Conservation (phyloP, 805 yeast species). For the Candida lessepsii region DNA sequence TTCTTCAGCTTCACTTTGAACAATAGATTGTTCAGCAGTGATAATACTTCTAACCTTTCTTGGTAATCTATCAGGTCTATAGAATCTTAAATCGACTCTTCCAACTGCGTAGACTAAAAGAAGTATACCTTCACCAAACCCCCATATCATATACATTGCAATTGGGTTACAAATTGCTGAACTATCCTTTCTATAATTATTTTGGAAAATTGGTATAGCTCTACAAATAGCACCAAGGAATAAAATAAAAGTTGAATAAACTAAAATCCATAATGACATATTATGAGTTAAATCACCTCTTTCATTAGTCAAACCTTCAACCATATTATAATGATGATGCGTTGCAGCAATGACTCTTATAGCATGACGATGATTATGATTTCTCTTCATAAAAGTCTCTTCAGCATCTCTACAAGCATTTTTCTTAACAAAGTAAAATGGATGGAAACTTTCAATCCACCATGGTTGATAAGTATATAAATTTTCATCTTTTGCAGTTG, state of each 20-base stretch:
- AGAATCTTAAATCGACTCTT: slow-evolving; percentile 72
- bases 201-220: slow-evolving; percentile 45
- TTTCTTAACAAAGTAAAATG: slow-evolving; percentile 57
- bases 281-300: slow-evolving; percentile 50
- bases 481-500: slow-evolving; percentile 49
- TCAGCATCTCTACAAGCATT: slow-evolving; percentile 51
- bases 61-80: slow-evolving; percentile 65
- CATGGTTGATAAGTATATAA: slow-evolving; percentile 69
- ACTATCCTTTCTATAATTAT: slow-evolving; percentile 19
- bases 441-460: slow-evolving; percentile 69
- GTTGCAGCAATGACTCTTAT: slow-evolving; percentile 62
- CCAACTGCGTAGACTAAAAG: slow-evolving; percentile 55
- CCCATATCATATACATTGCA: slow-evolving; percentile 67
- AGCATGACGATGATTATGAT: slow-evolving; percentile 49
- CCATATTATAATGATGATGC: slow-evolving; percentile 38
- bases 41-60: slow-evolving; percentile 35
- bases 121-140: slow-evolving; percentile 58
- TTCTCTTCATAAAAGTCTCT: slow-evolving; percentile 44
- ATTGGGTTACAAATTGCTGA: slow-evolving; percentile 41
- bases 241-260: slow-evolving; percentile 47
- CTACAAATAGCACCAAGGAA: slow-evolving; percentile 52
- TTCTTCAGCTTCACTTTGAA: slow-evolving; percentile 11
- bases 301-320: slow-evolving; percentile 31
- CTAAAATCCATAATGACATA: slow-evolving; percentile 46
- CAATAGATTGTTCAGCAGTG: slow-evolving; percentile 38